A percentile compares a stretch with the other conserved stretches of the same genome.
phyloP scores from a whole-genome alignment of 73 alveolate species.

The Breviolum minutum region DNA sequence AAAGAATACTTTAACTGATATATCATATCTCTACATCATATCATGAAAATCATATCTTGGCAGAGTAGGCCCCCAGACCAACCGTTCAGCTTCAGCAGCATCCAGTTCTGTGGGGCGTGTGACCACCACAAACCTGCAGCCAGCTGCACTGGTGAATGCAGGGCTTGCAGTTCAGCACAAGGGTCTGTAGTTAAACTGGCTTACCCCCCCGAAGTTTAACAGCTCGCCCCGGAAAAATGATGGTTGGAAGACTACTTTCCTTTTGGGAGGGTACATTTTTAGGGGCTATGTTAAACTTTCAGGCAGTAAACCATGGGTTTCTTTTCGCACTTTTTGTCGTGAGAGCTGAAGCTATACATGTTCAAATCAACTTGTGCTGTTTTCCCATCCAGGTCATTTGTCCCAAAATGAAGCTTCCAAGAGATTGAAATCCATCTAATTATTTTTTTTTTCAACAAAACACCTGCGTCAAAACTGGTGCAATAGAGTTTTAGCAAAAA shows the following conservation, averaged over 20 bases:
- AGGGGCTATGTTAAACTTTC: too few species aligned
- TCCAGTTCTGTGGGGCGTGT: slow-evolving; percentile 92
- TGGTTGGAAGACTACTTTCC: background rate
- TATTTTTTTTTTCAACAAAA: too few species aligned
- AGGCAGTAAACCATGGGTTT: background rate
- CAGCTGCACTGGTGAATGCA: background rate
- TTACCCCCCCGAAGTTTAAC: background rate
- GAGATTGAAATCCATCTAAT: too few species aligned
- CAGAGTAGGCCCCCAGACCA: background rate
- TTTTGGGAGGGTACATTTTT: too few species aligned
- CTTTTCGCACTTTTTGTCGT: background rate
- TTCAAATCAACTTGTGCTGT: background rate
- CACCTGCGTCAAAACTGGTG: too few species aligned
- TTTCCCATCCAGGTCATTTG: background rate
- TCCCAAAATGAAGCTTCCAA: background rate
- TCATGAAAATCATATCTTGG: background rate
- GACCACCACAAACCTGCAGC: slow-evolving; percentile 84
- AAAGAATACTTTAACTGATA: background rate
- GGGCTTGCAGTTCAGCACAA: background rate
- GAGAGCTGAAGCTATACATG: background rate
- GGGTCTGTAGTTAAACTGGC: background rate
- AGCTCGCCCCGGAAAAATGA: background rate
- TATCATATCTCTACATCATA: background rate
- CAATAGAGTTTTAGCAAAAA: too few species aligned
- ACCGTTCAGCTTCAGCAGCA: slow-evolving; percentile 89